A percentile compares a stretch with the other conserved stretches of the same genome.
Conservation (phyloP, 148 eudicot genomes). For the Camellia sinensis region DNA sequence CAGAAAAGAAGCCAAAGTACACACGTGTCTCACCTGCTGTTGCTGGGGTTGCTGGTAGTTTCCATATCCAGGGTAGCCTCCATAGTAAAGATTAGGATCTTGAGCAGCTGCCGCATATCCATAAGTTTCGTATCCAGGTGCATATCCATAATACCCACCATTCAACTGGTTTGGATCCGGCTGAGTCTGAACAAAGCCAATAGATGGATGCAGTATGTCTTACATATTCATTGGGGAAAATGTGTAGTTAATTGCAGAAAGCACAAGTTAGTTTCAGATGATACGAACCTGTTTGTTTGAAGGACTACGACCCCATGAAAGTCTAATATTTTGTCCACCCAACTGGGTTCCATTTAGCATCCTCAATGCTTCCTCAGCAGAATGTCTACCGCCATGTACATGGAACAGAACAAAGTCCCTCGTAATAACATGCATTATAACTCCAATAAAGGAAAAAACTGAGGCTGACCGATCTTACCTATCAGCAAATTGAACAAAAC, state of each 20-base stretch:
- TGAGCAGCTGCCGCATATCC: slow-evolving; percentile 76
- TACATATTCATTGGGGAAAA: background rate
- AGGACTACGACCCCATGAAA: slow-evolving; percentile 97
- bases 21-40: slow-evolving; percentile 23
- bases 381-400: slow-evolving; percentile 39
- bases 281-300: slow-evolving; percentile 57
- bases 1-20: background rate
- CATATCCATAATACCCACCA: slow-evolving; percentile 71
- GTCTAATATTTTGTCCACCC: slow-evolving; percentile 81
- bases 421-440: background rate
- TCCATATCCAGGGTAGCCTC: slow-evolving; percentile 77
- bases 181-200: slow-evolving; percentile 46
- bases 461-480: slow-evolving; percentile 41
- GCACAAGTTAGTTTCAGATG: background rate
- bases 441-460: background rate
- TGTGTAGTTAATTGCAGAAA: slow-evolving; percentile 4
- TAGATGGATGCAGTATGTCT: slow-evolving; percentile 11
- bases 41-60: slow-evolving; percentile 68
- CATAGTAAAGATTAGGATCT: slow-evolving; percentile 81
- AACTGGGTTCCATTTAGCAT: slow-evolving; percentile 64
- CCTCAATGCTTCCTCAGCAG: slow-evolving; percentile 81
- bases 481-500: slow-evolving; percentile 87
- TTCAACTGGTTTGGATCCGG: slow-evolving; percentile 70
- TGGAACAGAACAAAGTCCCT: background rate
- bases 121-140: slow-evolving; percentile 69